A percentile compares a stretch with the other conserved stretches of the same genome.
These are phyloP conservation scores for Aureobasidium sp. DNA, from an alignment of 2,329 filamentous ascomycete genomes.

Conservation along the genomic window DNA sequence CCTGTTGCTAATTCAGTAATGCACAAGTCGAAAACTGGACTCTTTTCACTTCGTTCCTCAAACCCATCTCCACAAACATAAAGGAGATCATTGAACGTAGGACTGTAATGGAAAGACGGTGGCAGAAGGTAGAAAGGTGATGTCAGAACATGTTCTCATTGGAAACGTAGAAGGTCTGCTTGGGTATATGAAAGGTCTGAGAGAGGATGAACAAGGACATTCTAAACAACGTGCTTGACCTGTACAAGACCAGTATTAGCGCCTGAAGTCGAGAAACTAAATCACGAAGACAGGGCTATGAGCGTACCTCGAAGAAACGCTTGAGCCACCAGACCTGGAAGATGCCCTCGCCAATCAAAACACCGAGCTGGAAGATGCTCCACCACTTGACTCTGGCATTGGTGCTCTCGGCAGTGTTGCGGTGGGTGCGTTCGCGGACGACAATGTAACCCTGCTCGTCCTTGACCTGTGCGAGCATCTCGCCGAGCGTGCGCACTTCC, in stretches of 20 bases:
- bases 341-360: conserved; percentile 82
- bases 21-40: too few relatives aligned
- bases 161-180: conserved; percentile 4
- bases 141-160: conserved; percentile 11
- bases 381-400: conserved; percentile 98
- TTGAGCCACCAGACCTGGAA: conserved; percentile 99
- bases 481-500: conserved; percentile 78
- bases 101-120: neutral
- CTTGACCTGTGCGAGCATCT: conserved; percentile 84
- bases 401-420: conserved; percentile 98
- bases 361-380: conserved; percentile 90
- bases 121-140: neutral
- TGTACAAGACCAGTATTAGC: conserved; percentile 17
- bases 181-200: neutral
- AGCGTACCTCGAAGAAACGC: conserved; percentile 80
- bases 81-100: neutral
- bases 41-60: too few relatives aligned
- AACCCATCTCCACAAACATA: too few relatives aligned
- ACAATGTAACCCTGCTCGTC: conserved; percentile 98
- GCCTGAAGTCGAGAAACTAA: neutral
- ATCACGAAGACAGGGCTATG: conserved; percentile 8
- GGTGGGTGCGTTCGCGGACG: conserved; percentile 86
- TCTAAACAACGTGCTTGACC: conserved; percentile 33
- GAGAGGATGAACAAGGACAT: neutral
- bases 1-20: too few relatives aligned